Evolutionary conservation across 2,329 filamentous ascomycete species (phyloP).

Genomic region (Botrytis tulipae): DNA sequence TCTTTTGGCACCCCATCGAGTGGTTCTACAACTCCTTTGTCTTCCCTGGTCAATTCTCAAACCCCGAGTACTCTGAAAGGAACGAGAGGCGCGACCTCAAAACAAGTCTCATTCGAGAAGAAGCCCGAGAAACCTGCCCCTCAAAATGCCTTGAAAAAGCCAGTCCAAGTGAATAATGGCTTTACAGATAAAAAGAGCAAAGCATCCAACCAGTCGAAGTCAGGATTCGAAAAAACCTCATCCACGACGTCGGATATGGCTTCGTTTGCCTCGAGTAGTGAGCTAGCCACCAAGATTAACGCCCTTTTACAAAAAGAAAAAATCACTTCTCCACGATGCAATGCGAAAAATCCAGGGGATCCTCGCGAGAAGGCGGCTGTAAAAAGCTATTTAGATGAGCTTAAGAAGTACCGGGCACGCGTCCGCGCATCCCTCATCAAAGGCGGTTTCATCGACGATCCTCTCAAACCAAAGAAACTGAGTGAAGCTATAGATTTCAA

Average conservation of each 20-base stretch:
- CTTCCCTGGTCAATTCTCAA: slow-evolving; percentile 7
- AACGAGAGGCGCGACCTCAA: not conserved
- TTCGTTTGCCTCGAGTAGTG: slow-evolving; percentile 25
- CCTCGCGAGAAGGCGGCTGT: slow-evolving; percentile 47
- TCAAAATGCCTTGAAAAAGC: slow-evolving; percentile 7
- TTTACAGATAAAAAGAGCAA: slow-evolving; percentile 9
- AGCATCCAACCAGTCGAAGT: slow-evolving; percentile 7
- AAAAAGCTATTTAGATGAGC: slow-evolving; percentile 54
- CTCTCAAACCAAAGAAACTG: slow-evolving; percentile 59
- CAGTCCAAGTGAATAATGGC: not conserved
- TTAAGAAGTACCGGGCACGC: slow-evolving; percentile 56
- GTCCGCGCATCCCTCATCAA: slow-evolving; percentile 58
- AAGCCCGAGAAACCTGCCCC: not conserved
- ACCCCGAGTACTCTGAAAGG: not conserved
- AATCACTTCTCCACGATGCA: slow-evolving; percentile 26
- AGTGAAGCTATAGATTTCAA: slow-evolving; percentile 65
- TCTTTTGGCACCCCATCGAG: slow-evolving; percentile 12
- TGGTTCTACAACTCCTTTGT: slow-evolving; percentile 7
- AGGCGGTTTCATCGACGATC: slow-evolving; percentile 62
- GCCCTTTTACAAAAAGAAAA: slow-evolving; percentile 54
- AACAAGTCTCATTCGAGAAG: slow-evolving; percentile 12
- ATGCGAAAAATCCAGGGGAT: slow-evolving; percentile 24
- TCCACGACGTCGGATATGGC: not conserved
- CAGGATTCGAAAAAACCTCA: not conserved
- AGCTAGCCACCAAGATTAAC: slow-evolving; percentile 49